Conservation (phyloP, 345 rosid genomes). For the Salix caprea region DNA sequence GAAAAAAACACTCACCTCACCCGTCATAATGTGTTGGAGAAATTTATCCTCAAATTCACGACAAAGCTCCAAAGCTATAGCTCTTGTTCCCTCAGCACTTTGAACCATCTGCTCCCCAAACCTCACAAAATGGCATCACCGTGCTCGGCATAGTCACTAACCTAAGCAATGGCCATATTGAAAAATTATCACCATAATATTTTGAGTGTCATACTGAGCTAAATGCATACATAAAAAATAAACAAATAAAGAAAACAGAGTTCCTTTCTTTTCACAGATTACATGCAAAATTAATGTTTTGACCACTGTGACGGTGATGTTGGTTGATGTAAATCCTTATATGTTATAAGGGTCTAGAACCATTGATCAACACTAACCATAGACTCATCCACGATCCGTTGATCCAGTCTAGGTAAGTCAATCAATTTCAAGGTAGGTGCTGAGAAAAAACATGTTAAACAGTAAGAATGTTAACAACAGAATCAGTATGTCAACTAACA, state of each 20-base stretch:
- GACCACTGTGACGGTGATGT: not conserved
- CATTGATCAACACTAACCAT: slow-evolving; percentile 45
- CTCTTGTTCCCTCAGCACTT: slow-evolving; percentile 91
- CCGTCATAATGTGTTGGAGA: slow-evolving; percentile 80
- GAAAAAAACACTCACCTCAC: slow-evolving; percentile 64
- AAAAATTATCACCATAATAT: not conserved
- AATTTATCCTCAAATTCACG: slow-evolving; percentile 99
- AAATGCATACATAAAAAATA: not conserved
- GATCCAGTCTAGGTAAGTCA: slow-evolving; percentile 97
- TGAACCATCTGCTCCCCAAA: slow-evolving; percentile 83
- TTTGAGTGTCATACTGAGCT: not conserved
- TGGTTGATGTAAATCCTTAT: not conserved
- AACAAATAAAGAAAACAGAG: not conserved
- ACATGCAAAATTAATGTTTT: not conserved
- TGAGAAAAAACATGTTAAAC: slow-evolving; percentile 23
- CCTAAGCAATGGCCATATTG: slow-evolving; percentile 35
- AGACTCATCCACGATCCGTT: slow-evolving; percentile 79
- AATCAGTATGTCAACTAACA: not conserved
- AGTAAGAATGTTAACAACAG: not conserved
- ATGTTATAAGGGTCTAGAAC: not conserved
- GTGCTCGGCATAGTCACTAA: slow-evolving; percentile 67
- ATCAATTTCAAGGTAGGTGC: slow-evolving; percentile 92
- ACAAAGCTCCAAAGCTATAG: slow-evolving; percentile 93
- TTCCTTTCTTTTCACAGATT: not conserved
- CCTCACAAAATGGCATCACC: slow-evolving; percentile 81